Evolutionary conservation across 2,329 filamentous ascomycete genomes (phyloP).

Genomic region (Coleophoma eucalyptorum): DNA sequence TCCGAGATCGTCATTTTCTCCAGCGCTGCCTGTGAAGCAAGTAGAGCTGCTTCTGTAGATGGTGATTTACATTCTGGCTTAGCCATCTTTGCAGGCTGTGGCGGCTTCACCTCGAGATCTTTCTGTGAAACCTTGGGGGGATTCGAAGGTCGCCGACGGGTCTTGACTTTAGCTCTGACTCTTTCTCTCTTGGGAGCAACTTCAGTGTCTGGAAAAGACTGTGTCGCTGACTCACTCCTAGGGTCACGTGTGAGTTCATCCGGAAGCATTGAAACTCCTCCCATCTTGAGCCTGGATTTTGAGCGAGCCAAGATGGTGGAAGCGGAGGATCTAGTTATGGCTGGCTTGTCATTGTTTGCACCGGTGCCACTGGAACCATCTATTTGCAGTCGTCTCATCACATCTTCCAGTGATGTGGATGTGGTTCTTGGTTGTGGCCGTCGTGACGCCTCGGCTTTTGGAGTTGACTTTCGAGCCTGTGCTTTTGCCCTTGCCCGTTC

Average conservation of each 20-base stretch:
- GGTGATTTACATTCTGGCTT: slow-evolving; percentile 6
- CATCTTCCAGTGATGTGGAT: neutral
- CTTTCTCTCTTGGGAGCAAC: slow-evolving; percentile 19
- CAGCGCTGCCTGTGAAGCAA: slow-evolving; percentile 5
- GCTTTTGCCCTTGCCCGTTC: slow-evolving; percentile 7
- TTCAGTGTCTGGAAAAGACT: slow-evolving; percentile 2
- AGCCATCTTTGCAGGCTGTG: neutral
- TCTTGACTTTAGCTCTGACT: slow-evolving; percentile 24
- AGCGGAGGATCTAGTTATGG: too few species aligned
- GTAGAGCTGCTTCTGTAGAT: slow-evolving; percentile 9
- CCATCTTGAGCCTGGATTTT: too few species aligned
- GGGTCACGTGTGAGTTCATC: slow-evolving; percentile 12
- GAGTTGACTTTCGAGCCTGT: slow-evolving; percentile 9
- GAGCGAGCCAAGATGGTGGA: too few species aligned
- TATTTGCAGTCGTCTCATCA: neutral
- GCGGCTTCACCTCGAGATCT: slow-evolving; percentile 3
- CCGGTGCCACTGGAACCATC: neutral
- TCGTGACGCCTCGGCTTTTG: slow-evolving; percentile 11
- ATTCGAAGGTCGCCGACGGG: slow-evolving; percentile 19
- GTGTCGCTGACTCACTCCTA: slow-evolving; percentile 10
- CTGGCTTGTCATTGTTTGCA: too few species aligned
- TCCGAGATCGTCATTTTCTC: neutral
- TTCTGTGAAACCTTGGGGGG: slow-evolving; percentile 5
- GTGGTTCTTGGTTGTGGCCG: slow-evolving; percentile 2
- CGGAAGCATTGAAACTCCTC: neutral